Evolutionary conservation across 169 alveolate species (phyloP).

Genomic region (Eimeria necatrix): DNA sequence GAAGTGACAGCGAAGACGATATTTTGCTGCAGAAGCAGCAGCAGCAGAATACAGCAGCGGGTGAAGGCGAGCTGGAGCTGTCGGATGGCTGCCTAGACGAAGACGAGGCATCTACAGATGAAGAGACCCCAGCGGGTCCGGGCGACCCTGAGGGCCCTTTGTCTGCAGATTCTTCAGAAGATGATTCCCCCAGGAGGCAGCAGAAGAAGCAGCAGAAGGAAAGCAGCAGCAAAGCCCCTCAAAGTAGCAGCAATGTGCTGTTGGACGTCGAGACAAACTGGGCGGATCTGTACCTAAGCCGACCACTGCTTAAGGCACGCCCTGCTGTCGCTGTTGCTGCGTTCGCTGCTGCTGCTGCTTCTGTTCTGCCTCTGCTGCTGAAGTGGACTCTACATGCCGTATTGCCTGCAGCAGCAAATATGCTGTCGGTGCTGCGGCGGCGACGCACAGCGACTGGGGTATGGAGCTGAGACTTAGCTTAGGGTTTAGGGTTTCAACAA

Average conservation of each 20-base stretch:
- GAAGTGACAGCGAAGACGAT: not conserved
- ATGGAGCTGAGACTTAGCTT: not conserved
- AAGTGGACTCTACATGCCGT: not conserved
- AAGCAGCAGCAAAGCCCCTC: not conserved
- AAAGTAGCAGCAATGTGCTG: not conserved
- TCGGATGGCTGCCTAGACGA: not conserved
- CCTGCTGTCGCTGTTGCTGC: not conserved
- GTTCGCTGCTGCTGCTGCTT: not conserved
- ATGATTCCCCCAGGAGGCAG: not conserved
- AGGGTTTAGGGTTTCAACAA: no score
- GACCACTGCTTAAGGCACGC: conserved; percentile 22
- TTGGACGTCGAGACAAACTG: conserved; percentile 26
- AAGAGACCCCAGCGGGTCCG: not conserved
- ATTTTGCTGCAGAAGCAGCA: not conserved
- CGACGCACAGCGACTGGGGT: not conserved
- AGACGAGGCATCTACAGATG: not conserved
- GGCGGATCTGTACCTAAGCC: conserved; percentile 60
- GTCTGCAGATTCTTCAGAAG: not conserved
- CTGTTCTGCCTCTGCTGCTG: not conserved
- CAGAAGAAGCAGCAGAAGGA: not conserved
- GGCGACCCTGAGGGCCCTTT: not conserved
- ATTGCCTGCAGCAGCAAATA: not conserved
- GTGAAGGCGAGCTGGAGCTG: not conserved
- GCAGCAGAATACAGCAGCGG: not conserved
- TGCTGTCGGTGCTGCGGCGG: not conserved